A percentile compares a stretch with the other conserved stretches of the same genome.
phyloP scores from a whole-genome alignment of 495 filamentous ascomycete genomes.

The Penicillium bovifimosum region DNA sequence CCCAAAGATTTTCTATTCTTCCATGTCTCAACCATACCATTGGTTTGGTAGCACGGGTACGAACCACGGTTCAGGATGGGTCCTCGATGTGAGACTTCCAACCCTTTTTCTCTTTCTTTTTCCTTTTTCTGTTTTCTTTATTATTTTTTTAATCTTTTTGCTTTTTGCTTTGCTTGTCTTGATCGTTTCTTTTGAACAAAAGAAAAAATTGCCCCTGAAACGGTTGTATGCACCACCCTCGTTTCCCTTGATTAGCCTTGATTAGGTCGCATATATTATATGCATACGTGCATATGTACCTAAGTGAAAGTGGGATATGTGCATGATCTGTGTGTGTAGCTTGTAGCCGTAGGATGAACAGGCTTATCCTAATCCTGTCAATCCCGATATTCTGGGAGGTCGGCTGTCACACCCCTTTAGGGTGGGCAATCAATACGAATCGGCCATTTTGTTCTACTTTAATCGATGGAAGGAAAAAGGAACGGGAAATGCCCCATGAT shows the following conservation, averaged over 20 bases:
- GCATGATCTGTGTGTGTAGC: not conserved
- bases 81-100: not conserved
- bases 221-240: not conserved
- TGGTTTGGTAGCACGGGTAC: constrained; percentile 13
- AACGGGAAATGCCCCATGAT: not conserved
- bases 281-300: not conserved
- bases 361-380: constrained; percentile 10
- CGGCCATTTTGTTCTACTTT: constrained; percentile 6
- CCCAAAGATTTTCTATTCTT: constrained; percentile 1
- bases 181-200: too few relatives aligned
- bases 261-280: not conserved
- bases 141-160: not conserved
- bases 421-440: constrained; percentile 9
- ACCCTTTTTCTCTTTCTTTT: not conserved
- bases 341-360: constrained; percentile 4
- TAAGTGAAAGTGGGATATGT: not conserved
- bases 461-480: not conserved
- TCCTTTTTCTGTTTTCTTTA: not conserved
- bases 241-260: not conserved
- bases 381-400: constrained; percentile 9
- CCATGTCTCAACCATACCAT: constrained; percentile 9
- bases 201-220: constrained; percentile 6
- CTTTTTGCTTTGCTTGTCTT: not conserved
- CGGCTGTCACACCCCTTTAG: constrained; percentile 2
- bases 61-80: constrained; percentile 18